These are phyloP conservation scores for Aspergillus caelatus DNA, from an alignment of 2,329 filamentous ascomycete species.

Conservation along the genomic window DNA sequence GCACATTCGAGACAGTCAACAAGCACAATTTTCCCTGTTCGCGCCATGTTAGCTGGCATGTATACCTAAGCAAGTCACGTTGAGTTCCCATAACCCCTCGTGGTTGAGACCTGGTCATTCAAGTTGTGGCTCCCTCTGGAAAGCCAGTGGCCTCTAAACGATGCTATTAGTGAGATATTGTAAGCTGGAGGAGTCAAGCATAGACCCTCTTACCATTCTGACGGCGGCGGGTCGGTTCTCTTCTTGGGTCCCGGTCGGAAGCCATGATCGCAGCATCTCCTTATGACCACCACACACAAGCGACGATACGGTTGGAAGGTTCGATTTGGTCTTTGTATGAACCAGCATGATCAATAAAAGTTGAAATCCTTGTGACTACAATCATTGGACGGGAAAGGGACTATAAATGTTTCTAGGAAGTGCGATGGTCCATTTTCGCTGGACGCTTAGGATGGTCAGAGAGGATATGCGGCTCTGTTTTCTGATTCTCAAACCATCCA, in stretches of 20 bases:
- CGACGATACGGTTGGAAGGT: not conserved
- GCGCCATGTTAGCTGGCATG: too few species aligned
- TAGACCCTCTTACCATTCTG: not conserved
- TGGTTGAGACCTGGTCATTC: not conserved
- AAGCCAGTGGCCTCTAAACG: not conserved
- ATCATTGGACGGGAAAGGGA: not conserved
- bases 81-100: not conserved
- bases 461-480: not conserved
- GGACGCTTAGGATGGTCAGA: not conserved
- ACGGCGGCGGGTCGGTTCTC: not conserved
- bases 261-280: not conserved
- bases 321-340: not conserved
- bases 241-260: not conserved
- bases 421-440: not conserved
- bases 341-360: not conserved
- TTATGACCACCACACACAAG: not conserved
- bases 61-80: not conserved
- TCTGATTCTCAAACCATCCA: not conserved
- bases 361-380: not conserved
- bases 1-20: too few species aligned
- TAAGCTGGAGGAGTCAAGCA: not conserved
- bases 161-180: not conserved
- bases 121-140: not conserved
- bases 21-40: too few species aligned
- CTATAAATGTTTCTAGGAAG: not conserved